Percentiles rank a stretch among this genome's conserved stretches.
These are phyloP conservation scores for Aspergillus sp. DNA, from an alignment of 2,329 filamentous ascomycete species.

Conservation along the genomic window DNA sequence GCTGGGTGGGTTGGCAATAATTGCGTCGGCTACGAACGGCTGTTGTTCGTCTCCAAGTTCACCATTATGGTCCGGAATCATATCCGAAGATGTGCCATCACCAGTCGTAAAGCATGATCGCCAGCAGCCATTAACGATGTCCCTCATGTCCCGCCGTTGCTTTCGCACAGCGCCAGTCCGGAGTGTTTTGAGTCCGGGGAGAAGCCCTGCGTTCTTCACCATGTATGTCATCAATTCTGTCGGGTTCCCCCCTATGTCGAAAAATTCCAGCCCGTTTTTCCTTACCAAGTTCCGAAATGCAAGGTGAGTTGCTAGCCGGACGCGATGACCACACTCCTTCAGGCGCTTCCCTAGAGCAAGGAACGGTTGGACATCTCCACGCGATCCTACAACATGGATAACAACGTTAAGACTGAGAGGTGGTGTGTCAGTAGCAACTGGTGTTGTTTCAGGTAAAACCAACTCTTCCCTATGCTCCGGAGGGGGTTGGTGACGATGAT, in stretches of 20 bases:
- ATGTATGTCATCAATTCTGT: conserved; percentile 80
- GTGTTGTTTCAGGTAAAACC: not conserved
- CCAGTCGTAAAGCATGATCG: conserved; percentile 78
- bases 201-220: conserved; percentile 83
- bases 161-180: conserved; percentile 74
- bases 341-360: conserved; percentile 66
- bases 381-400: conserved; percentile 71
- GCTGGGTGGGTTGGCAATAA: conserved; percentile 4
- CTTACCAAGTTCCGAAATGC: conserved; percentile 68
- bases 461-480: not conserved
- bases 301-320: conserved; percentile 70
- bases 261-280: conserved; percentile 72
- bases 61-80: conserved; percentile 52
- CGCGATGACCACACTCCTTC: conserved; percentile 67
- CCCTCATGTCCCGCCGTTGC: conserved; percentile 71
- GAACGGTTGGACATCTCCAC: conserved; percentile 75
- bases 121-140: conserved; percentile 85
- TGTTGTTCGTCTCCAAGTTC: no score
- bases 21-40: not conserved
- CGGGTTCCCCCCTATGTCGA: conserved; percentile 71
- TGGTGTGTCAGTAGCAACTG: not conserved
- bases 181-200: conserved; percentile 76
- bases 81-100: conserved; percentile 59
- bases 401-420: conserved; percentile 57
- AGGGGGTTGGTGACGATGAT: not conserved